A percentile compares a stretch with the other conserved stretches of the same genome.
Evolutionary conservation across 2,329 filamentous ascomycete species (phyloP).

Genomic region (Echinosphaeria canescens): DNA sequence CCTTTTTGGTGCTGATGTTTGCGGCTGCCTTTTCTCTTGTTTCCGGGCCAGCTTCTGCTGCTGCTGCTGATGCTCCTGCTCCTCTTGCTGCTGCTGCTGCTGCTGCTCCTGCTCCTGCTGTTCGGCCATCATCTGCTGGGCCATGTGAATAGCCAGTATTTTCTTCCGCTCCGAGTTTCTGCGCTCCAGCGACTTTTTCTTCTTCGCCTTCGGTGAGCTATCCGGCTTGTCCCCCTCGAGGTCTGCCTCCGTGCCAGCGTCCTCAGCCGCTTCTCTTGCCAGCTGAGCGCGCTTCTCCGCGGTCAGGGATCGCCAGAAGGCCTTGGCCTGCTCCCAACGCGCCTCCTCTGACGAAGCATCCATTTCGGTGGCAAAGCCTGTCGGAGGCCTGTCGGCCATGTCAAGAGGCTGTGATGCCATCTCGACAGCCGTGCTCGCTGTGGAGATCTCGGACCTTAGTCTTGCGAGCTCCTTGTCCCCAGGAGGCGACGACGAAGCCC

Average conservation of each 20-base stretch:
- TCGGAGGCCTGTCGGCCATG: constrained; percentile 2
- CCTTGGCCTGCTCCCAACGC: constrained; percentile 42
- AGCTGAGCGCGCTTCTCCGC: constrained; percentile 39
- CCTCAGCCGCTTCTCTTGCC: constrained; percentile 31
- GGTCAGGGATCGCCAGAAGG: constrained; percentile 47
- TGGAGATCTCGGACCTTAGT: constrained; percentile 3
- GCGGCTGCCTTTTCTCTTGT: constrained; percentile 1
- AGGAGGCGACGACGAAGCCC: background rate
- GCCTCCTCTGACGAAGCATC: no score
- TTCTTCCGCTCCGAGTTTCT: constrained; percentile 16
- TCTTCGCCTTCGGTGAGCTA: constrained; percentile 11
- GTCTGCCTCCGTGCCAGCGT: constrained; percentile 24
- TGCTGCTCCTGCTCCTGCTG: constrained; percentile 33
- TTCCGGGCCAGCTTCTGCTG: constrained; percentile 1
- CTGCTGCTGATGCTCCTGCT: no score
- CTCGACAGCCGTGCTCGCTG: constrained; percentile 1
- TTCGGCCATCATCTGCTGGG: constrained; percentile 41
- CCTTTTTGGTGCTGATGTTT: no score
- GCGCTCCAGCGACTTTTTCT: constrained; percentile 18
- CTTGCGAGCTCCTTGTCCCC: constrained; percentile 3
- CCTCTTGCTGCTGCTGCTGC: constrained; percentile 2
- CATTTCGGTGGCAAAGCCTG: no score
- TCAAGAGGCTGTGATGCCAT: constrained; percentile 2
- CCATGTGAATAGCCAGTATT: constrained; percentile 17
- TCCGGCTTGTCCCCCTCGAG: constrained; percentile 12